These are phyloP conservation scores for Cubamyces lactineus DNA, from an alignment of 768 basidiomycete species.

Conservation along the genomic window DNA sequence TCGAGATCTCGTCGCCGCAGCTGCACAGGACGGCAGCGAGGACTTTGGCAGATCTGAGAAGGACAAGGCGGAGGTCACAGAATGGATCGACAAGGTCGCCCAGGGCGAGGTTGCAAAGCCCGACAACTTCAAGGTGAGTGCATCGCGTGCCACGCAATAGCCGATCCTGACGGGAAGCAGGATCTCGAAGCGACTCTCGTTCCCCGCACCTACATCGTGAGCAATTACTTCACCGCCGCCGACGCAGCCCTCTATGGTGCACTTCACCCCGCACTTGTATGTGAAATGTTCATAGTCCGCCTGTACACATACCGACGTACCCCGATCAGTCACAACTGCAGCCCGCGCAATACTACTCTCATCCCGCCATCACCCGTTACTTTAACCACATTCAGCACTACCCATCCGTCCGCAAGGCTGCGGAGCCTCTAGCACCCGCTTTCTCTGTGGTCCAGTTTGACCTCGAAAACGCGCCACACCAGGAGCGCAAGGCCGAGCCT, in stretches of 20 bases:
- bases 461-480: slow-evolving; percentile 71
- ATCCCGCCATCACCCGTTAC: slow-evolving; percentile 88
- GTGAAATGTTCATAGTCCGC: neutral
- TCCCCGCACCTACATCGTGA: slow-evolving; percentile 83
- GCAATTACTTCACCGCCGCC: slow-evolving; percentile 83
- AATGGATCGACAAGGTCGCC: slow-evolving; percentile 72
- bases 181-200: slow-evolving; percentile 70
- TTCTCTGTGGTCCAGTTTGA: slow-evolving; percentile 69
- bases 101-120: slow-evolving; percentile 51
- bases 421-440: slow-evolving; percentile 52
- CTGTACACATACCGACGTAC: neutral
- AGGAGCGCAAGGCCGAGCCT: slow-evolving; percentile 71
- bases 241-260: slow-evolving; percentile 90
- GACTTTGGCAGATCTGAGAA: slow-evolving; percentile 57
- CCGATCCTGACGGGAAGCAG: slow-evolving; percentile 43
- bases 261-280: slow-evolving; percentile 84
- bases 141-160: neutral
- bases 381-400: slow-evolving; percentile 91
- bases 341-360: slow-evolving; percentile 72
- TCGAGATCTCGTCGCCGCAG: slow-evolving; percentile 53
- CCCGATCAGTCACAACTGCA: slow-evolving; percentile 64
- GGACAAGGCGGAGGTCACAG: slow-evolving; percentile 63
- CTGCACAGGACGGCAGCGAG: slow-evolving; percentile 45
- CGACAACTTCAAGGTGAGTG: slow-evolving; percentile 53
- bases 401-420: slow-evolving; percentile 61